Conservation (phyloP, 108 stramenopile species). For the Conticribra weissflogii region DNA sequence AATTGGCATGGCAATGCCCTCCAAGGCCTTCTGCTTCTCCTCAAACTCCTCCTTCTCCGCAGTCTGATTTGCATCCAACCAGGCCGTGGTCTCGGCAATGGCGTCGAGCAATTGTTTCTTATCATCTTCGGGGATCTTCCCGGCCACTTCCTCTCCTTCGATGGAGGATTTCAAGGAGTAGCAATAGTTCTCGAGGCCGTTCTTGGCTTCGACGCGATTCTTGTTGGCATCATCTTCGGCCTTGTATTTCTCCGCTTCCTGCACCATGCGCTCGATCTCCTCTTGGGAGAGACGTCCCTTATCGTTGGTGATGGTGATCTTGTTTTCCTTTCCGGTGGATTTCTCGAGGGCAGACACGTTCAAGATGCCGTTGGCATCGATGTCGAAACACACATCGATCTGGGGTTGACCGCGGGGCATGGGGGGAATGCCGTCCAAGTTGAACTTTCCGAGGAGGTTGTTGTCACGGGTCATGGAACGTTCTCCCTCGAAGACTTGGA, state of each 20-base stretch:
- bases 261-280: conserved; percentile 99
- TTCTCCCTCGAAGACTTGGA: conserved; percentile 99
- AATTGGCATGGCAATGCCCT: conserved; percentile 93
- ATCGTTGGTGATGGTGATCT: conserved; percentile 99
- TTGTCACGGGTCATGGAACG: conserved; percentile 99
- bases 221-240: conserved; percentile 97
- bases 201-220: conserved; percentile 96
- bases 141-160: conserved; percentile 88
- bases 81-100: conserved; percentile 90
- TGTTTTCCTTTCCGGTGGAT: conserved; percentile 99
- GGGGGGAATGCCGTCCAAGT: conserved; percentile 97
- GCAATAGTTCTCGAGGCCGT: conserved; percentile 96
- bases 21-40: conserved; percentile 97
- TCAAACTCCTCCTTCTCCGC: conserved; percentile 99
- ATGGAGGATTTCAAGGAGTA: conserved; percentile 94
- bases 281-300: conserved; percentile 98
- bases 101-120: conserved; percentile 78
- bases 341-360: conserved; percentile 98
- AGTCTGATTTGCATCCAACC: conserved; percentile 92
- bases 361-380: conserved; percentile 89
- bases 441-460: conserved; percentile 99
- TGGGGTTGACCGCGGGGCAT: conserved; percentile 99
- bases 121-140: conserved; percentile 85
- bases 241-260: conserved; percentile 98
- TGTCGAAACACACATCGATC: conserved; percentile 98